phyloP scores from a whole-genome alignment of 306 rosid species.

The Pyrus bretschneideri region DNA sequence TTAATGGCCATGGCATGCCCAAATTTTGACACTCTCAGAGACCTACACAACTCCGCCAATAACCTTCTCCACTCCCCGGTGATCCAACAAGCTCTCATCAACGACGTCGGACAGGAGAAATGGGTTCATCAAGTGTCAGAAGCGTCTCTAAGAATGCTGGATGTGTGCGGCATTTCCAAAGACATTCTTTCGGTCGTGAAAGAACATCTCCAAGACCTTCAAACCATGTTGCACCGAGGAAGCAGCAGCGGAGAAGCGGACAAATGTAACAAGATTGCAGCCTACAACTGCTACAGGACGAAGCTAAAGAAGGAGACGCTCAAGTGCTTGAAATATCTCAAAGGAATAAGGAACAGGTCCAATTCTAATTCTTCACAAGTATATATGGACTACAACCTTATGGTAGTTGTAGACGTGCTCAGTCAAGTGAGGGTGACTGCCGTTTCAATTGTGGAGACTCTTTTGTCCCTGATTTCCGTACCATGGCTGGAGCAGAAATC shows the following conservation, averaged over 20 bases:
- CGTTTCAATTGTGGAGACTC: constrained; percentile 45
- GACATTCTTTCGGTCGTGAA: constrained; percentile 47
- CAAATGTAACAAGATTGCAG: constrained; percentile 22
- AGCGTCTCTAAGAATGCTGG: constrained; percentile 49
- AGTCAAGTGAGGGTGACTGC: constrained; percentile 43
- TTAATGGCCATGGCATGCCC: constrained; percentile 30
- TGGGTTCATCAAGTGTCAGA: constrained; percentile 47
- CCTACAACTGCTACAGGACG: constrained; percentile 39
- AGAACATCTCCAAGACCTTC: constrained; percentile 53
- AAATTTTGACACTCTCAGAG: constrained; percentile 46
- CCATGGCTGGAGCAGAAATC: constrained; percentile 43
- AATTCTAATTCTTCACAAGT: not conserved
- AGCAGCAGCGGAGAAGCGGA: constrained; percentile 23
- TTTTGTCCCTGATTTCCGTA: constrained; percentile 40
- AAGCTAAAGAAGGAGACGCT: constrained; percentile 47
- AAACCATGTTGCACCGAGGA: constrained; percentile 33
- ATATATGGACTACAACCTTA: constrained; percentile 13
- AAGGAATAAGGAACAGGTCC: constrained; percentile 23
- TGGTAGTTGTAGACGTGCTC: constrained; percentile 47
- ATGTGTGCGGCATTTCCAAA: constrained; percentile 47
- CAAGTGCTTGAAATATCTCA: constrained; percentile 45
- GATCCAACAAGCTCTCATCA: constrained; percentile 33
- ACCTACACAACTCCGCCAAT: constrained; percentile 48
- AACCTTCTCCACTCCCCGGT: constrained; percentile 43
- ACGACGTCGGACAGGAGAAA: constrained; percentile 30